A percentile compares a stretch with the other conserved stretches of the same genome.
Conservation (phyloP, 768 basidiomycete genomes). For the Hygrocybe punicea region DNA sequence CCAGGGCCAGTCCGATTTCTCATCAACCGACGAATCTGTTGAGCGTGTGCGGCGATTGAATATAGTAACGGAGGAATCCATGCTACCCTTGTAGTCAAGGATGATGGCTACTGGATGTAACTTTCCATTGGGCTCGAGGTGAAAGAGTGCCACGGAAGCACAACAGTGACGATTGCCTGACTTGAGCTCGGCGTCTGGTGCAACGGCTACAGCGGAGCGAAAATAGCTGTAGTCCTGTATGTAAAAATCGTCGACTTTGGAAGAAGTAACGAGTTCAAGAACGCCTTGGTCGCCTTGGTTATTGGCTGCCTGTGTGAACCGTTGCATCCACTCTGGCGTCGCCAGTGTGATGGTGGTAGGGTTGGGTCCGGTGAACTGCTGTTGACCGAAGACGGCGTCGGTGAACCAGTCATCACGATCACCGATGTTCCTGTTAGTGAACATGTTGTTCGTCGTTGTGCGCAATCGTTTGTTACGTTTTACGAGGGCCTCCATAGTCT, state of each 20-base stretch:
- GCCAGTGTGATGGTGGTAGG: conserved; percentile 27
- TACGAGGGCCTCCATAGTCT: conserved; percentile 19
- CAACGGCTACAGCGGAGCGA: conserved; percentile 18
- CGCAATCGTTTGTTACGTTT: conserved; percentile 14
- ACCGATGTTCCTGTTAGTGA: conserved; percentile 26
- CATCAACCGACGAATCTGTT: conserved; percentile 8
- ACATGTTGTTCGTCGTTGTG: conserved; percentile 18
- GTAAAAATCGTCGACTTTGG: conserved; percentile 13
- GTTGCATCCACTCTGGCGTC: conserved; percentile 16
- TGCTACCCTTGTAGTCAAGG: conserved; percentile 28
- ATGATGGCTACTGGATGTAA: conserved; percentile 32
- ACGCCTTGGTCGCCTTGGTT: conserved; percentile 14
- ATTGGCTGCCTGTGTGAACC: conserved; percentile 15
- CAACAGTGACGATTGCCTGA: conserved; percentile 21
- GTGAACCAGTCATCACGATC: conserved; percentile 31
- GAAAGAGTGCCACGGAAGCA: conserved; percentile 29
- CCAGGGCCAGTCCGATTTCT: conserved; percentile 30
- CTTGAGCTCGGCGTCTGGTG: conserved; percentile 9
- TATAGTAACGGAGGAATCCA: conserved; percentile 26
- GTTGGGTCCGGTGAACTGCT: conserved; percentile 30
- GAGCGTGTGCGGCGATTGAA: conserved; percentile 26
- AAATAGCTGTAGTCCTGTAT: conserved; percentile 28
- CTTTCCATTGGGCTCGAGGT: conserved; percentile 22
- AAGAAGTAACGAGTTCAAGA: conserved; percentile 10
- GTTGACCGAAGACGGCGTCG: conserved; percentile 30